These are phyloP conservation scores for Trichosporon sp. DNA, from an alignment of 1,284 basidiomycete species.

Conservation along the genomic window DNA sequence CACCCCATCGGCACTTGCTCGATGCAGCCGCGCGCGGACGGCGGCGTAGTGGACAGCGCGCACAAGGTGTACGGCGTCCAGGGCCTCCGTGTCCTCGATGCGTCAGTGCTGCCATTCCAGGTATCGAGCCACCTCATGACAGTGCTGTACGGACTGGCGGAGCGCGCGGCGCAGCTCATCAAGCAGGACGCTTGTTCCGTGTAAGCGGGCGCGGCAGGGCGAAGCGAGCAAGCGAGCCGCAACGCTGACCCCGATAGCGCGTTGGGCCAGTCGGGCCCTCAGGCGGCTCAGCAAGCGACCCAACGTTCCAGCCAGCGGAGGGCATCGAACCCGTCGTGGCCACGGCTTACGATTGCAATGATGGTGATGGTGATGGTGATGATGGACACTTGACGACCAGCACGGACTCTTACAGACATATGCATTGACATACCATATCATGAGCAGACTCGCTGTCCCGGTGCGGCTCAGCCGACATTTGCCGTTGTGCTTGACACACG, in stretches of 20 bases:
- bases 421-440: no score
- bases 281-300: background rate
- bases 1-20: slow-evolving; percentile 58
- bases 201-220: background rate
- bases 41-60: slow-evolving; percentile 54
- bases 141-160: slow-evolving; percentile 39
- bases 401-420: no score
- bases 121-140: slow-evolving; percentile 44
- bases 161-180: slow-evolving; percentile 40
- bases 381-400: no score
- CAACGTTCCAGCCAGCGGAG: background rate
- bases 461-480: no score
- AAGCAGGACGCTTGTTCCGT: slow-evolving; percentile 18
- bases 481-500: no score
- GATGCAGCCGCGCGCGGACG: slow-evolving; percentile 58
- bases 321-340: no score
- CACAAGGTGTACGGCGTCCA: slow-evolving; percentile 43
- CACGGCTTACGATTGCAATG: no score
- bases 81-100: slow-evolving; percentile 52
- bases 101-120: slow-evolving; percentile 50
- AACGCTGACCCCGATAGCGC: background rate
- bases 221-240: background rate
- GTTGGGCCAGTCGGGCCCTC: background rate
- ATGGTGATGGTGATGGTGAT: no score
- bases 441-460: no score